phyloP scores from a whole-genome alignment of 768 basidiomycete genomes.

The Chalciporus pseudorubinellus region DNA sequence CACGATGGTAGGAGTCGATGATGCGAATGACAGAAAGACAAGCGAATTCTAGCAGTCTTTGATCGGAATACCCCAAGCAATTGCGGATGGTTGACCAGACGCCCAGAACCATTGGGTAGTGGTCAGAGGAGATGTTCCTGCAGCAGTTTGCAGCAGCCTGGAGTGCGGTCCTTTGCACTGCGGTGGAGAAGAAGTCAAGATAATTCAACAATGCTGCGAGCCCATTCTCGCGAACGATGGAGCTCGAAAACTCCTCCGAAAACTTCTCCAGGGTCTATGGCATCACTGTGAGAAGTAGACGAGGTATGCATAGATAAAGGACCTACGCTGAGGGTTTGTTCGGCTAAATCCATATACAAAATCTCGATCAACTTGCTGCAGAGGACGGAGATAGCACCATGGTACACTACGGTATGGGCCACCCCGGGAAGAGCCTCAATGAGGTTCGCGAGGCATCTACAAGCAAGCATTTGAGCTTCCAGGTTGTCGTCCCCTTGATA shows the following conservation, averaged over 20 bases:
- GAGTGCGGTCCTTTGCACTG: conserved; percentile 93
- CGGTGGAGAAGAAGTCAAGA: conserved; percentile 97
- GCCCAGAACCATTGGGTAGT: conserved; percentile 84
- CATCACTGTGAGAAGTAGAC: conserved; percentile 16
- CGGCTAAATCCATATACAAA: conserved; percentile 95
- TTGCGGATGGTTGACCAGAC: conserved; percentile 93
- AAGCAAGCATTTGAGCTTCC: conserved; percentile 94
- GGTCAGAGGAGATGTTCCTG: conserved; percentile 84
- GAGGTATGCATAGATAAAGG: background rate
- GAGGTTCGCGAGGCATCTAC: conserved; percentile 93
- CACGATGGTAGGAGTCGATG: conserved; percentile 87
- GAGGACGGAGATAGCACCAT: conserved; percentile 96
- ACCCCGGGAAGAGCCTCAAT: conserved; percentile 99
- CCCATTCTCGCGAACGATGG: conserved; percentile 95
- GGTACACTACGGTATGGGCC: conserved; percentile 96
- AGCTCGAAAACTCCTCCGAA: conserved; percentile 93
- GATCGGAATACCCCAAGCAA: conserved; percentile 88
- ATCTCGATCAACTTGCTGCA: conserved; percentile 98
- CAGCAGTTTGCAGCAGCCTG: conserved; percentile 98
- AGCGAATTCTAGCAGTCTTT: conserved; percentile 95
- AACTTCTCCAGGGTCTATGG: conserved; percentile 94
- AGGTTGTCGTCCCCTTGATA: conserved; percentile 82
- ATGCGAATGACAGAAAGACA: conserved; percentile 93
- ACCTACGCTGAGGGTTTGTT: conserved; percentile 95
- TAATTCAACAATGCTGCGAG: conserved; percentile 92